phyloP scores from a whole-genome alignment of 1,284 basidiomycete genomes.

The Cutaneotrichosporon sp. region DNA sequence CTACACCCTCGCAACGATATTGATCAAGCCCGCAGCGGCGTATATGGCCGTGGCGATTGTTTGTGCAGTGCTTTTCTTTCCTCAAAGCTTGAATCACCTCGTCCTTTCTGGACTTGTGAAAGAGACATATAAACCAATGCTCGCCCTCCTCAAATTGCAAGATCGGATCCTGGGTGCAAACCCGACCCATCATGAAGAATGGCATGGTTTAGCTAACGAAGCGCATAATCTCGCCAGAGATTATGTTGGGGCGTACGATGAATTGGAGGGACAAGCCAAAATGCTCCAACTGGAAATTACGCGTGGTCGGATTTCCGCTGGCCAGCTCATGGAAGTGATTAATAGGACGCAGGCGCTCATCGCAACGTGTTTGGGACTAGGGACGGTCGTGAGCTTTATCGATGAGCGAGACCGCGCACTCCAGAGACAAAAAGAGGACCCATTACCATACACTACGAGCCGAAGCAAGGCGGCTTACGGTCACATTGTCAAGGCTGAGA shows the following conservation, averaged over 20 bases:
- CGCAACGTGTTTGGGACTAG: slow-evolving; percentile 37
- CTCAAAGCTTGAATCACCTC: slow-evolving; percentile 65
- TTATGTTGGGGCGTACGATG: slow-evolving; percentile 35
- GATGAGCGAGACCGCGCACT: slow-evolving; percentile 34
- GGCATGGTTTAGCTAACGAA: slow-evolving; percentile 34
- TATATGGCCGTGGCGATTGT: slow-evolving; percentile 65
- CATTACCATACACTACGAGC: slow-evolving; percentile 20
- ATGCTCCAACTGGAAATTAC: slow-evolving; percentile 55
- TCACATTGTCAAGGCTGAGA: slow-evolving; percentile 17
- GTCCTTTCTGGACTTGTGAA: slow-evolving; percentile 39
- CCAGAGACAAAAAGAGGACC: slow-evolving; percentile 15
- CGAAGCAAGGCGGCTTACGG: slow-evolving; percentile 10
- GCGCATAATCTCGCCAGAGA: slow-evolving; percentile 28
- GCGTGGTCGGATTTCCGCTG: slow-evolving; percentile 51
- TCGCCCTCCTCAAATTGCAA: slow-evolving; percentile 45
- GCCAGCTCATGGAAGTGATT: slow-evolving; percentile 48
- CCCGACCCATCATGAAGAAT: slow-evolving; percentile 35
- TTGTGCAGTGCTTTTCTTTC: slow-evolving; percentile 66
- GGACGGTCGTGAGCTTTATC: slow-evolving; percentile 41
- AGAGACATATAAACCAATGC: slow-evolving; percentile 40
- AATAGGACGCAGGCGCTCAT: slow-evolving; percentile 43
- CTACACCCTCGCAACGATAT: slow-evolving; percentile 60
- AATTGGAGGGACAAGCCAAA: slow-evolving; percentile 35
- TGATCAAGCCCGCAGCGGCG: slow-evolving; percentile 62
- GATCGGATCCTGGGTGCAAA: slow-evolving; percentile 38